These are phyloP conservation scores for Coriolopsis trogii DNA, from an alignment of 1,284 basidiomycete genomes.

Conservation along the genomic window DNA sequence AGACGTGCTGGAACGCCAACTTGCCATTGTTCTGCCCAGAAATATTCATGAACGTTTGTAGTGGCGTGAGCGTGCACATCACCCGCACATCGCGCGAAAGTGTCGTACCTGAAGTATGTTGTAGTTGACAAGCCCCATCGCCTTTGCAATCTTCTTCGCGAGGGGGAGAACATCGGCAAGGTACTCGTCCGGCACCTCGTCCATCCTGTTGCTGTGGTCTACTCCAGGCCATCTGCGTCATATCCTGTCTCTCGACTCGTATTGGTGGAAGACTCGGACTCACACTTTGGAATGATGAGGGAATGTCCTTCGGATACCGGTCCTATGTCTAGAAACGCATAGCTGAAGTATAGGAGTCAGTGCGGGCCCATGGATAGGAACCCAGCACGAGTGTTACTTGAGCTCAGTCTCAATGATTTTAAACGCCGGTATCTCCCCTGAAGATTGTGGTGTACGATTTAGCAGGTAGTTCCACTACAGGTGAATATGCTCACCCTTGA, in stretches of 20 bases:
- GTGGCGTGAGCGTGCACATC: no score
- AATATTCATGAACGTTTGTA: background rate
- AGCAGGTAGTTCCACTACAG: background rate
- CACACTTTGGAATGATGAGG: slow-evolving; percentile 89
- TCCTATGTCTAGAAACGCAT: slow-evolving; percentile 83
- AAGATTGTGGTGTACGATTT: background rate
- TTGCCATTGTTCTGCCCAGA: slow-evolving; percentile 80
- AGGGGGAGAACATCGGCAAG: slow-evolving; percentile 75
- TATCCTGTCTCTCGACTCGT: background rate
- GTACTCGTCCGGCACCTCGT: slow-evolving; percentile 81
- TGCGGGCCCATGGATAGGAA: slow-evolving; percentile 37
- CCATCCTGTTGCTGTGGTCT: slow-evolving; percentile 81
- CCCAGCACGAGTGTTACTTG: slow-evolving; percentile 51
- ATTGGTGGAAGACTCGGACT: slow-evolving; percentile 10
- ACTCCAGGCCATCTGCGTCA: background rate
- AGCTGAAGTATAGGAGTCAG: slow-evolving; percentile 3
- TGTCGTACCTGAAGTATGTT: slow-evolving; percentile 75
- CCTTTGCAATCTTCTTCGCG: slow-evolving; percentile 86
- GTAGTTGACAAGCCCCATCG: slow-evolving; percentile 78
- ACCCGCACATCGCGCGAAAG: no score
- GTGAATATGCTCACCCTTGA: slow-evolving; percentile 62
- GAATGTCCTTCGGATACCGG: slow-evolving; percentile 85
- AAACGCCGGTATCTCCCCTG: slow-evolving; percentile 75
- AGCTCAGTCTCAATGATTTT: slow-evolving; percentile 81
- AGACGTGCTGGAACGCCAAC: slow-evolving; percentile 82